Evolutionary conservation across 495 filamentous ascomycete species (phyloP), one percentile per base, ranked within the genome.

Genomic region (Evernia prunastri): DNA sequence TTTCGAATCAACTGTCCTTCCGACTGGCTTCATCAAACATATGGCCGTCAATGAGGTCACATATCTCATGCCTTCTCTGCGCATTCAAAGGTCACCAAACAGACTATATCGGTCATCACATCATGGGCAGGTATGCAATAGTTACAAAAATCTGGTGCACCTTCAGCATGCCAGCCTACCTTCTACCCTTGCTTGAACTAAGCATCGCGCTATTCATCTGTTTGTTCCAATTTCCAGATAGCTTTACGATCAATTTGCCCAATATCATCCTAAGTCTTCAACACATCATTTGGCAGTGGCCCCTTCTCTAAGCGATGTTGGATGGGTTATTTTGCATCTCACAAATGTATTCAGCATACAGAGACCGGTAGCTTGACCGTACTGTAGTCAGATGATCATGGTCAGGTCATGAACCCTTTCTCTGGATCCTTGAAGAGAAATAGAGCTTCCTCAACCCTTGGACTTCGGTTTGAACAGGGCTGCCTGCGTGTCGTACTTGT

Each of bases 401-500:
- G 15, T 4, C 27, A n/a, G n/a, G n/a, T n/a, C n/a, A n/a, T n/a
- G n/a, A n/a, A n/a, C 13, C 27, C 49, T 17, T 53, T 31, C 49
- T 17, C 49, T 29, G 25, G 25, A 53, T 29, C 27, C 15, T 20
- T 33, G 29, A 11, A n/a, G 5, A 17, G 17, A 33, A n/a, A n/a
- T n/a, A n/a, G 25, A 51, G 13, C 43, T 36, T 37, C 20, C 49
- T 58, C 29, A 42, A 20, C 45, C 5, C 45, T 37, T 61, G 15
- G 29, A 23, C 20, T 76, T 77, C 5, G 74, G 72, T 66, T 77
- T 76, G 66, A 89, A 90, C 61, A 92, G 67, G 8, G 84, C 87
- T 72, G 86, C 78, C 64, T 81, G 76, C 1, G 88, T 89, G 69
- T 92, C 82, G 69, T 92, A 92, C 6, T 78, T 82, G 67, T 92